Evolutionary conservation across 768 basidiomycete genomes (phyloP).

Genomic region (Pisolithus tinctorius): DNA sequence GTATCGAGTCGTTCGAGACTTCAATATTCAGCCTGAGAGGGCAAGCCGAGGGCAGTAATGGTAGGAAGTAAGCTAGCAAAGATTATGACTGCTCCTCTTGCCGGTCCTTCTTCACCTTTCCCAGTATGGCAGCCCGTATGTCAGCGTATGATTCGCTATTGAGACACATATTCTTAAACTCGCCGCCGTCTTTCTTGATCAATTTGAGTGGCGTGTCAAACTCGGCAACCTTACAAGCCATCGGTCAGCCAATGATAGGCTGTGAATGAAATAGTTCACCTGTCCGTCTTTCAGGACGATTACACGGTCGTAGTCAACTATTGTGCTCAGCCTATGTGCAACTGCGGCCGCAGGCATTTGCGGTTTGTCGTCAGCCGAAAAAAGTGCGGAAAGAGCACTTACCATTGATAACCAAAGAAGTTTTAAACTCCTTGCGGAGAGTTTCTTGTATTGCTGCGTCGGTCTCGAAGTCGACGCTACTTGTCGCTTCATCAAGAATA

Average conservation of each 20-base stretch:
- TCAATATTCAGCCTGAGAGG: too few species aligned
- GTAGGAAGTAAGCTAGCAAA: too few species aligned
- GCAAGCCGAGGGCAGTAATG: too few species aligned
- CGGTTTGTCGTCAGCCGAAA: neutral
- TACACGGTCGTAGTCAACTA: constrained; percentile 77
- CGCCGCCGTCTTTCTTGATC: constrained; percentile 53
- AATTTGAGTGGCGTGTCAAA: constrained; percentile 70
- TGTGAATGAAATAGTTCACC: constrained; percentile 7
- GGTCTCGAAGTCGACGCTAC: constrained; percentile 81
- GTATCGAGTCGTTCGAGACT: too few species aligned
- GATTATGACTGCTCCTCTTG: too few species aligned
- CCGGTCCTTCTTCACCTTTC: too few species aligned
- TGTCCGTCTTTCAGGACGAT: constrained; percentile 58
- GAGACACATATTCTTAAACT: constrained; percentile 62
- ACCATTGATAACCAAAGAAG: constrained; percentile 70
- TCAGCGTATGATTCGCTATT: constrained; percentile 63
- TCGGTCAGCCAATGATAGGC: constrained; percentile 18
- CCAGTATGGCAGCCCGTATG: too few species aligned
- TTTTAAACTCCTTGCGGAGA: constrained; percentile 78
- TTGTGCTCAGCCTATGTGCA: constrained; percentile 69
- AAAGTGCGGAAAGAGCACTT: constrained; percentile 13
- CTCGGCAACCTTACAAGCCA: constrained; percentile 38
- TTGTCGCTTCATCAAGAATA: constrained; percentile 78
- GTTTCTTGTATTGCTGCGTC: constrained; percentile 87
- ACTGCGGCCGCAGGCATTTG: constrained; percentile 21